Base-by-base conservation (phyloP, 2,329 filamentous ascomycete genomes). In the Fusarium circinatum region DNA sequence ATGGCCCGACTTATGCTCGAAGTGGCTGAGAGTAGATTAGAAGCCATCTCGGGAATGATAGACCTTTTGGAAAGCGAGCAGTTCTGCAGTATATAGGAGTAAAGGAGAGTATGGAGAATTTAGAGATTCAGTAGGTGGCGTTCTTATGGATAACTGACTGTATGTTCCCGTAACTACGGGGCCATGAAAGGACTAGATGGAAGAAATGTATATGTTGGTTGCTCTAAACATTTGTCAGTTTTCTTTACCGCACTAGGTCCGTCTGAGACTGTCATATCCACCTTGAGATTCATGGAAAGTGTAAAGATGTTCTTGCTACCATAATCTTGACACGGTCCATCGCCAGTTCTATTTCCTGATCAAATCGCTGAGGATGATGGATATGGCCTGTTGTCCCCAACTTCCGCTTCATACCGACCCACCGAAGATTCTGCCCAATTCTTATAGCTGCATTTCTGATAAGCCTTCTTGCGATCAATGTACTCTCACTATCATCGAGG, bases 231-330 rank as follows among this genome's bases (percentile, higher is more conserved):
- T 49, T 0, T 18, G 5, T 2, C 15, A 9, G 10, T n/a, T 8
- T 49, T 8, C 22, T n/a, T 15, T 18, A 12, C 17, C 0, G 5
- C 18, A 2, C 6, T 5, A 22, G 8, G 10, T 15, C 5, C 5
- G 14, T 30, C 10, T 6, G 8, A 13, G 20, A 22, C 10, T 30
- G 10, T 12, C 3, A 5, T 6, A n/a, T n/a, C 8, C 12, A 15
- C 8, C 12, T 8, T 10, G 24, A 28, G 24, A 28, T 5, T 28
- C 28, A 47, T 22, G 24, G 2, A 1, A 32, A 49, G 13, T 51
- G 11, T 14, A 18, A 26, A 26, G 49, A 38, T 4, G 32, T 36
- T 15, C 49, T 38, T 54, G 32, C 49, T 5, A 54, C 49, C 1
- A 38, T 26, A 15, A 36, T 28, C 18, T 54, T 54, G 2, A 54